phyloP scores from a whole-genome alignment of 2,329 filamentous ascomycete species.

The Helotiales sp. region DNA sequence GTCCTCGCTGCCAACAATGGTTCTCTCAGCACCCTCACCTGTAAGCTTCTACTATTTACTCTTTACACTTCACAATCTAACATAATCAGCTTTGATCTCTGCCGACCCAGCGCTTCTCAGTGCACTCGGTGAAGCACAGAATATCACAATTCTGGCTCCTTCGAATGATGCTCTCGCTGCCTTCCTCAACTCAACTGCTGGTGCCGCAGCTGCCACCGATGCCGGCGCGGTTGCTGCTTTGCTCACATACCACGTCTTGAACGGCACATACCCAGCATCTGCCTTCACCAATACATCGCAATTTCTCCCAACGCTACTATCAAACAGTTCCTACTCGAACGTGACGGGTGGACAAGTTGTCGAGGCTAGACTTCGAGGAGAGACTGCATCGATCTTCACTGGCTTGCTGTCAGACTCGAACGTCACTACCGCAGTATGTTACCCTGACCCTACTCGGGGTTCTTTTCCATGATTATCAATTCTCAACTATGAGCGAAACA shows the following conservation, averaged over 20 bases:
- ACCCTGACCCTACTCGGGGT: too few relatives aligned
- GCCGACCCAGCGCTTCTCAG: slow-evolving; percentile 45
- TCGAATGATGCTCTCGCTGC: slow-evolving; percentile 40
- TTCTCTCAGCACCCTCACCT: slow-evolving; percentile 24
- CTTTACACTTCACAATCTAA: neutral
- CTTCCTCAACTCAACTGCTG: slow-evolving; percentile 40
- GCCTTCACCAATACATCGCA: slow-evolving; percentile 41
- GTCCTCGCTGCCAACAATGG: slow-evolving; percentile 26
- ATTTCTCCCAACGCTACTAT: slow-evolving; percentile 51
- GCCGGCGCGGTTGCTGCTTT: slow-evolving; percentile 41
- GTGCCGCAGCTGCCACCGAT: slow-evolving; percentile 38
- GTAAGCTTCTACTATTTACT: slow-evolving; percentile 11
- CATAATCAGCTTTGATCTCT: slow-evolving; percentile 45
- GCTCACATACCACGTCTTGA: slow-evolving; percentile 41
- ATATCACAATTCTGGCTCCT: slow-evolving; percentile 56
- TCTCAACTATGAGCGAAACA: neutral
- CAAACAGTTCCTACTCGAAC: slow-evolving; percentile 50
- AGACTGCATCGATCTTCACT: slow-evolving; percentile 45
- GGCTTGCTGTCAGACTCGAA: slow-evolving; percentile 36
- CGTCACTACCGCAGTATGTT: slow-evolving; percentile 36
- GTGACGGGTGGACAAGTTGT: slow-evolving; percentile 56
- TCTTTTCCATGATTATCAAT: neutral
- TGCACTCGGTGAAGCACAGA: slow-evolving; percentile 47
- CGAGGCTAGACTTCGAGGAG: slow-evolving; percentile 46
- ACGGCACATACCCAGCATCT: slow-evolving; percentile 35